Base-by-base conservation (phyloP, 768 basidiomycete genomes). In the Leccinum uliginosum region DNA sequence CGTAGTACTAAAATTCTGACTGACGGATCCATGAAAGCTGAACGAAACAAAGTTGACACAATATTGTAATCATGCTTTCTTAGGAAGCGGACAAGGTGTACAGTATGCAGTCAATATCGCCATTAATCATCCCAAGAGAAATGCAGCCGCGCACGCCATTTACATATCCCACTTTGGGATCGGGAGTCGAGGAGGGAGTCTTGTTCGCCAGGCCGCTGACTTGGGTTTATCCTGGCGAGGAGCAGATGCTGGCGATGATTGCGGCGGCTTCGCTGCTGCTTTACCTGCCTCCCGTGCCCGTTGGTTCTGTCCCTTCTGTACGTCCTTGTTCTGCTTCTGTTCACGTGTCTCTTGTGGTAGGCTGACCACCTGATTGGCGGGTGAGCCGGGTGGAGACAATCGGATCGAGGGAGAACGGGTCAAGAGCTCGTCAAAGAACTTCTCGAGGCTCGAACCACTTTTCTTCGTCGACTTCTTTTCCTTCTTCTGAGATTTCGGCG, bases 81-180 rank as follows among this genome's bases (percentile, higher is more conserved):
- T 38, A 8, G 10, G n/a, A 40, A 40, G n/a, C 4, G 15, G n/a
- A 40, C 4, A 40, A 19, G n/a, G 38, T 40, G 10, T 40, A 48
- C 21, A n/a, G 14, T 21, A 55, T 34, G n/a, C 17, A 26, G 32
- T 54, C 21, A 19, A 29, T 21, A 27, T 52, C 49, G 6, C 14
- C 14, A 23, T 30, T 55, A 12, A 43, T 23, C 40, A 43, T 54
- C 35, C 34, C 32, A 24, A 27, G 24, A 40, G 23, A 43, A 56
- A 46, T 19, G 30, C 12, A 5, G 19, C 10, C 2, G 10, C 14
- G 24, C 47, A 21, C 4, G 19, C n/a, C 19, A 8, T 45, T 27
- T 46, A 70, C 14, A 56, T 10, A 23, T 68, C 68, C 70, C 70
- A 71, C 56, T 67, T 71, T 23, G 70, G 70, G 44, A 71, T 69